Evolutionary conservation across 495 filamentous ascomycete species (phyloP).

Genomic region (Penicillium goetzii): DNA sequence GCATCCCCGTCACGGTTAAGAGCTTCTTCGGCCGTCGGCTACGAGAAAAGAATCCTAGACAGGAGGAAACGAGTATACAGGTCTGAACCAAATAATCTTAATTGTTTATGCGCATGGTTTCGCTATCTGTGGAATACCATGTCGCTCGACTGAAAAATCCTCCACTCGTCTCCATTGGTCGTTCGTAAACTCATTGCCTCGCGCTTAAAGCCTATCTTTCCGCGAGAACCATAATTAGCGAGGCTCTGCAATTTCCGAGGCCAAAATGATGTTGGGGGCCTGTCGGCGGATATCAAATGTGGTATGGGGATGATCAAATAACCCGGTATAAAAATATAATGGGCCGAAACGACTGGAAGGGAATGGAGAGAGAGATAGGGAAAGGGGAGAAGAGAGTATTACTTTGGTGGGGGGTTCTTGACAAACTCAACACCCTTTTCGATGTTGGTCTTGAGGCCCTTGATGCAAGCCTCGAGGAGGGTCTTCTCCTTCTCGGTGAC

Average conservation of each 20-base stretch:
- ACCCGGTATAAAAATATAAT: background rate
- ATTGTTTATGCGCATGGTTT: constrained; percentile 2
- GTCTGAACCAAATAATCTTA: constrained; percentile 11
- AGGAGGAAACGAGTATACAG: background rate
- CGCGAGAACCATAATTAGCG: constrained; percentile 46
- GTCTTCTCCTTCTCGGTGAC: constrained; percentile 83
- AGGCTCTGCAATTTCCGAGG: constrained; percentile 32
- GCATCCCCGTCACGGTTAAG: background rate
- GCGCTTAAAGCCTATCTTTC: constrained; percentile 54
- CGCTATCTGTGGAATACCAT: constrained; percentile 11
- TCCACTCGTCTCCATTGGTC: constrained; percentile 25
- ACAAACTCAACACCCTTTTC: constrained; percentile 88
- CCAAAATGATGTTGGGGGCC: background rate
- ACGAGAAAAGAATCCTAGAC: background rate
- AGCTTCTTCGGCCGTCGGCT: background rate
- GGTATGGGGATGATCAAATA: constrained; percentile 12
- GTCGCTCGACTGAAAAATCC: constrained; percentile 6
- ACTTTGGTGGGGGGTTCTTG: constrained; percentile 80
- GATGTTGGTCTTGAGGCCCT: constrained; percentile 88
- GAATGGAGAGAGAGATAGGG: constrained; percentile 19
- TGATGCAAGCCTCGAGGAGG: constrained; percentile 73
- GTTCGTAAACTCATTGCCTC: constrained; percentile 38
- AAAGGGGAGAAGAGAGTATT: constrained; percentile 43
- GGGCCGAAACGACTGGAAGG: background rate
- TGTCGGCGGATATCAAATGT: constrained; percentile 24